Evolutionary conservation across 2,329 filamentous ascomycete species (phyloP), one percentile per base, ranked within the genome.

Genomic region (Dichotomopilus funicola): DNA sequence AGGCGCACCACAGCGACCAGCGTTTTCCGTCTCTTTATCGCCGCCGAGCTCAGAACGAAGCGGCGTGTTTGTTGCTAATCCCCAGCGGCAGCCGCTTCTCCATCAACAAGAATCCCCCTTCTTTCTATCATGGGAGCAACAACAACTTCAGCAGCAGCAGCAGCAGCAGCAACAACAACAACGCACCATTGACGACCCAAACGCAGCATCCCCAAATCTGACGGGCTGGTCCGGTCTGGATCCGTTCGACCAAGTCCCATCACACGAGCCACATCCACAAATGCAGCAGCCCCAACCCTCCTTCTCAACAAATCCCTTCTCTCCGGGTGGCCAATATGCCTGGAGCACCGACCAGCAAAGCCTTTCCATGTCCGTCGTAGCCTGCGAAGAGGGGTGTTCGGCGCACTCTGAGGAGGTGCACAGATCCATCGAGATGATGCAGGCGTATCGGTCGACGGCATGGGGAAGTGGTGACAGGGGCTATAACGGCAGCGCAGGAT

Each of bases 371-470:
- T 51, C 45, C 34, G 41, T 60, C 19, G 34, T 57, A 6, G 48
- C 50, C 12, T 69, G 67, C 54, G 55, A 59, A 9, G 57, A 64
- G 10, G 55, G 56, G 35, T 67, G 64, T 55, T 62, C 52, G 5
- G 35, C 59, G 3, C 67, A 71, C 50, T 64, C 63, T 3, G 61
- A 64, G 1, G 60, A 64, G 13, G 60, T 65, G 9, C 64, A 69
- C 38, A 64, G 66, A n/a, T 66, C 67, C 10, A 64, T 65, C n/a
- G 49, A 56, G 42, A 56, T 67, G 6, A 61, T 72, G 6, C 55
- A 59, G 12, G 64, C 56, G 4, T 65, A 64, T 11, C 59, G 54
- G 7, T 40, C 60, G 11, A 52, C 61, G 34, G 46, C 37, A 43
- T 38, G 10, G 40, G n/a, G 11, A 40, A 37, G n/a, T 61, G 56